Evolutionary conservation across 257 asterid genomes (phyloP), one percentile per base, ranked within the genome.

Genomic region (Thymus mandschuricus): DNA sequence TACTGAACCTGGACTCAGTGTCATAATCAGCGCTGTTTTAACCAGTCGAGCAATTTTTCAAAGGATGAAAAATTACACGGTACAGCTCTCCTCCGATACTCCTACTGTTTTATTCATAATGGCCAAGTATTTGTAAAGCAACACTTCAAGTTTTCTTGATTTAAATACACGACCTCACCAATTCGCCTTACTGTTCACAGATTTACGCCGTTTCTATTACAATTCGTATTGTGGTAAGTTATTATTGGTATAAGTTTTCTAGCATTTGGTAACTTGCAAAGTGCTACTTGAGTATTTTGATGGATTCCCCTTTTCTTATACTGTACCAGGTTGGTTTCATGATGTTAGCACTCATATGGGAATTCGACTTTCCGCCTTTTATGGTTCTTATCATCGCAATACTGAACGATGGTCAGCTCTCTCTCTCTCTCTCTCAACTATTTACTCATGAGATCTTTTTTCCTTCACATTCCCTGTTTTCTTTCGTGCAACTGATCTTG

Each of bases 11-110:
- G 98, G 98, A 43, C 96, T 93, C 21, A 93, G 98, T 73, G 98
- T 93, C 62, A 93, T 93, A 49, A 93, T 93, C 27, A 93, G 98
- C 68, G 98, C 98, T 69, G 98, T 93, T 55, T 82, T 93, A 76
- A 93, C 98, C 56, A 93, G 98, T 79, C 88, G 98, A 49, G 96
- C 98, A 48, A 93, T 93, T 81, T 93, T 93, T 68, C 98, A 93
- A 68, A 86, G 98, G 87, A 93, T 93, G 98, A 93, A 93, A 84
- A 93, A 93, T 76, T 93, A 93, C 76, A 93, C 98, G 86, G 98
- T 93, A 83, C 60, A 38, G 9, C 46, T 68, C 52, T 46, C 34
- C 30, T 38, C 38, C n/a, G 3, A 41, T 31, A 7, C 31, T 46
- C n/a, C 10, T 58, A 29, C 28, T 11, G 7, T 12, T 51, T 58